A percentile compares a stretch with the other conserved stretches of the same genome.
phyloP scores from a whole-genome alignment of 2,329 filamentous ascomycete genomes.

The Ophiostoma sp. region DNA sequence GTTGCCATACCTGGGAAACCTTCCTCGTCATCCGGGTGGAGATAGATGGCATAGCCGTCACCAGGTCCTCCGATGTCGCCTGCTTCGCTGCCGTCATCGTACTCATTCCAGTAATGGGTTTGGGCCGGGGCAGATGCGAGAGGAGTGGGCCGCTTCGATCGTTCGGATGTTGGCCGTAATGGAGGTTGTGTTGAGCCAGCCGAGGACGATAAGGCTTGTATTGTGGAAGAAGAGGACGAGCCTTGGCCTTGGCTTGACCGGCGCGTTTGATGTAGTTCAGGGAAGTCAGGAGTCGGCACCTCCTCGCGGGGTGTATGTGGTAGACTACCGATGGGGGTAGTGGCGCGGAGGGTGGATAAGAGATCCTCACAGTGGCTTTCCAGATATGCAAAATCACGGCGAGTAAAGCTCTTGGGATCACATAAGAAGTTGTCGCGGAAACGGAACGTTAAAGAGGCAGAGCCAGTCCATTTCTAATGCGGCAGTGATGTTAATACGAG shows the following conservation, averaged over 20 bases:
- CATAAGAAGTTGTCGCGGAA: constrained; percentile 63
- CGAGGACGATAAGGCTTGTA: constrained; percentile 25
- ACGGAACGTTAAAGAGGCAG: constrained; percentile 55
- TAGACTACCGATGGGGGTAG: constrained; percentile 39
- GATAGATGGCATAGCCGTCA: constrained; percentile 64
- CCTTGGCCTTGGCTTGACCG: constrained; percentile 19
- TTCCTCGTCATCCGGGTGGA: constrained; percentile 60
- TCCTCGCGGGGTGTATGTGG: constrained; percentile 24
- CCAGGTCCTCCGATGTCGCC: constrained; percentile 50
- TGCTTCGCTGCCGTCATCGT: constrained; percentile 70
- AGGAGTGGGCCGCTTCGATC: constrained; percentile 15
- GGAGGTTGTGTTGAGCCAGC: constrained; percentile 21
- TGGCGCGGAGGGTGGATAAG: constrained; percentile 42
- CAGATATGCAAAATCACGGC: constrained; percentile 55
- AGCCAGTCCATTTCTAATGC: constrained; percentile 71
- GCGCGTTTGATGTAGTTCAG: constrained; percentile 24
- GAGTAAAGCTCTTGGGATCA: constrained; percentile 66
- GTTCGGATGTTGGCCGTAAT: background rate
- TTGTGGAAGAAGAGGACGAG: constrained; percentile 27
- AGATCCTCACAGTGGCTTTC: constrained; percentile 48
- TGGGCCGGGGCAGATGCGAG: constrained; percentile 27
- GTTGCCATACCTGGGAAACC: constrained; percentile 60
- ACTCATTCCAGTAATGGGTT: constrained; percentile 74
- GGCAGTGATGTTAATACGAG: background rate
- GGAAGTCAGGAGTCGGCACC: constrained; percentile 33